Evolutionary conservation across 805 yeast genomes (phyloP), one percentile per base, ranked within the genome.

Genomic region (Teunomyces aglyptinius): DNA sequence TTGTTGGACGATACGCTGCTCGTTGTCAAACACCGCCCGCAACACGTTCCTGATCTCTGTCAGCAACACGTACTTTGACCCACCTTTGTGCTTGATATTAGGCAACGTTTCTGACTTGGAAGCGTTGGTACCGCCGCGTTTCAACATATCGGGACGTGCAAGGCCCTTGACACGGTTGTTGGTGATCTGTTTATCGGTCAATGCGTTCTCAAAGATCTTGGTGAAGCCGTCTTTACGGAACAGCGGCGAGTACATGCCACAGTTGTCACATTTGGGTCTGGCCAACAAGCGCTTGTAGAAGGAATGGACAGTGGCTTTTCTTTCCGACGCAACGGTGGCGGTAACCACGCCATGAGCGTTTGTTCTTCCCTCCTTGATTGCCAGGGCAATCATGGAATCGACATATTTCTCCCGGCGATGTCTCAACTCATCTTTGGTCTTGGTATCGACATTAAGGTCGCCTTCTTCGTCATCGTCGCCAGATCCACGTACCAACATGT

Each of bases 201-300:
- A 76, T 5, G 95, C 82, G 54, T 83, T 83, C 70, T 94, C 98
- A 60, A 94, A 94, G 52, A 94, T 82, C 73, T 95, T 94, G 51
- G 91, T 80, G 61, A 82, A 85, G 0, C 99, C 99, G 64, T 94
- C 99, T 60, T 91, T 92, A 71, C 99, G 83, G 75, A 85, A 92
- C 29, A 85, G 76, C 46, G 99, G 98, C 38, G 97, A 89, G 66
- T 76, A 88, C 96, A 91, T 88, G 38, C 90, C 89, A 78, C 99
- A 94, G 68, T 91, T 90, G 59, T 89, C 96, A 79, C 99, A 94
- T 67, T 84, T 87, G 46, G 90, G 84, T 67, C 97, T 82, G 41
- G 86, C 67, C 52, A 88, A 70, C 42, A 91, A 67, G 57, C 80
- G 80, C 57, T 80, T 81, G 73, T 90, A 88, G 58, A 91, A 85